phyloP scores from a whole-genome alignment of 1,284 basidiomycete species.

The Marasmius oreades region DNA sequence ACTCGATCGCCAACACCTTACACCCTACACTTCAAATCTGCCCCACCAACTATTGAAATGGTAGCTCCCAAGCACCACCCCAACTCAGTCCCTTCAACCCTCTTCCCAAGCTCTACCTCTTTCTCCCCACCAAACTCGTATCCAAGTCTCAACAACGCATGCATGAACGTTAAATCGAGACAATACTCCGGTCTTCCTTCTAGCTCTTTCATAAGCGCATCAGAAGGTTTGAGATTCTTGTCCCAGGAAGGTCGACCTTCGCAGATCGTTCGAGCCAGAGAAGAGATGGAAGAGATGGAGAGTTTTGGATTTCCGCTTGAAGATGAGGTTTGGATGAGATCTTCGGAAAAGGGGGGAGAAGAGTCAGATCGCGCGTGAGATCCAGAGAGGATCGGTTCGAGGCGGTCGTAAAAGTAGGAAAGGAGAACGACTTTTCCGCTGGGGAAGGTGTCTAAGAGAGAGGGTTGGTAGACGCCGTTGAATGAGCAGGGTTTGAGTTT shows the following conservation, averaged over 20 bases:
- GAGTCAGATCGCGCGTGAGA: conserved; percentile 14
- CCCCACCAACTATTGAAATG: conserved; percentile 68
- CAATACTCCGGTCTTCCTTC: conserved; percentile 89
- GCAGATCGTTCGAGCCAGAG: conserved; percentile 72
- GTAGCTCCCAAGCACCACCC: conserved; percentile 93
- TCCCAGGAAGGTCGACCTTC: conserved; percentile 63
- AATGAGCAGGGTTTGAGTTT: conserved; percentile 92
- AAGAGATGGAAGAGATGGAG: conserved; percentile 60
- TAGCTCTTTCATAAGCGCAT: conserved; percentile 70
- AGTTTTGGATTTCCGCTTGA: conserved; percentile 30
- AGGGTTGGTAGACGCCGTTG: conserved; percentile 96
- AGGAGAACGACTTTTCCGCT: conserved; percentile 78
- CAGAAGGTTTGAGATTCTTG: conserved; percentile 47
- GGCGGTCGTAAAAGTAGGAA: conserved; percentile 97
- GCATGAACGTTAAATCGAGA: conserved; percentile 95
- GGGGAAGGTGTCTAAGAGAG: conserved; percentile 87
- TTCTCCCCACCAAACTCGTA: conserved; percentile 77
- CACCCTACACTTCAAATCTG: conserved; percentile 44
- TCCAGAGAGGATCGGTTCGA: conserved; percentile 70
- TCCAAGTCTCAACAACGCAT: conserved; percentile 78
- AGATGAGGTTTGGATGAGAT: conserved; percentile 6
- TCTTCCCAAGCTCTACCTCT: conserved; percentile 81
- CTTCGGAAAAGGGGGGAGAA: not conserved
- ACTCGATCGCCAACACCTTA: too few relatives aligned
- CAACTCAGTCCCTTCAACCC: conserved; percentile 87